phyloP scores from a whole-genome alignment of 192 early-diverging fungal genomes.

The Linnemannia schmuckeri region DNA sequence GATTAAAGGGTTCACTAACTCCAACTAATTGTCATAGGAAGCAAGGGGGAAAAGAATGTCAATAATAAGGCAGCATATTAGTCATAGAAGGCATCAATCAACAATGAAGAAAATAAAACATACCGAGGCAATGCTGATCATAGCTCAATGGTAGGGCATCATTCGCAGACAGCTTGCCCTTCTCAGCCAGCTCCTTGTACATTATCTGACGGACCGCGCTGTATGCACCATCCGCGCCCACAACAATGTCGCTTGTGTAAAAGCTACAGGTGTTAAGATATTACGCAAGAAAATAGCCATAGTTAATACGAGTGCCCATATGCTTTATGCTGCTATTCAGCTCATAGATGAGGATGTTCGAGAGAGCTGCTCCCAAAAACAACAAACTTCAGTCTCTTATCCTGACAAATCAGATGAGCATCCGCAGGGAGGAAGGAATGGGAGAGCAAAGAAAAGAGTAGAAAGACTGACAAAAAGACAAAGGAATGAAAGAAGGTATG shows the following conservation, averaged over 20 bases:
- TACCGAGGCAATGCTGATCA: constrained; percentile 52
- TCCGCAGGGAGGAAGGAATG: not conserved
- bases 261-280: constrained; percentile 1
- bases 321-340: not conserved
- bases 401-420: constrained; percentile 1
- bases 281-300: not conserved
- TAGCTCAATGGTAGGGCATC: constrained; percentile 46
- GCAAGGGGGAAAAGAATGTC: not conserved
- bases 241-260: constrained; percentile 39
- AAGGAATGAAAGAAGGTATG: too few relatives aligned
- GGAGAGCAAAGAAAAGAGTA: not conserved
- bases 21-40: constrained; percentile 22
- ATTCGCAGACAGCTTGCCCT: constrained; percentile 29
- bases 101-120: not conserved
- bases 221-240: constrained; percentile 51
- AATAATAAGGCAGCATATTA: not conserved
- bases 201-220: constrained; percentile 36
- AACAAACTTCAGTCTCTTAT: not conserved
- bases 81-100: not conserved
- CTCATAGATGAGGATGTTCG: not conserved
- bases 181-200: constrained; percentile 27
- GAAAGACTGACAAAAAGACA: not conserved
- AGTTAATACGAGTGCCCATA: not conserved
- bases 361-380: constrained; percentile 4
- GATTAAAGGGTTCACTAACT: constrained; percentile 46